Base-by-base conservation (phyloP, 2,329 filamentous ascomycete species). In the Aspergillus aculeatinus region DNA sequence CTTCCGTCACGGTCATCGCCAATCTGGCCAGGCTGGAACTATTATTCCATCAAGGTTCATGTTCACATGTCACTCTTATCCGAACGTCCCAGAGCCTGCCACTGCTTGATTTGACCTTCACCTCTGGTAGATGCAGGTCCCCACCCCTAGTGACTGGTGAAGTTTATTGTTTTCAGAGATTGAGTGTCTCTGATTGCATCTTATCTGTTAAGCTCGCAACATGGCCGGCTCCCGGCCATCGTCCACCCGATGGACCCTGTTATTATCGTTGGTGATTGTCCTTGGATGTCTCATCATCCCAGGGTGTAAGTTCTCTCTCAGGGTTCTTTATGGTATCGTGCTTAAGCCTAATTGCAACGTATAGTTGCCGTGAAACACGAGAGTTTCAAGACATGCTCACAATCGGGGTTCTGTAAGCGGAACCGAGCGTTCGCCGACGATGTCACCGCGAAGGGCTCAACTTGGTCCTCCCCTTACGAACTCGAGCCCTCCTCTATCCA, bases 351-450 rank as follows among this genome's bases (percentile, higher is more conserved):
- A 67, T 19, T 33, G 35, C 35, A 10, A 25, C 33, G n/a, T 29
- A 19, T 44, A 96, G 92, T 85, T 65, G 83, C 86, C 70, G 95
- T 99, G 55, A 99, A 99, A 80, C 90, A 96, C 74, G 88, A 96
- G 70, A 93, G 96, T 76, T 99, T 98, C 84, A 99, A 98, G 75
- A 96, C 90, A 70, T 99, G 95, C 80, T 81, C 90, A 67, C 94
- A 99, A 75, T 95, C 94, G 4, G 95, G 95, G 70, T 99, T 99
- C 81, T 99, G 95, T 80, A 95, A 92, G 75, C 90, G 95, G 66
- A 98, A 98, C 79, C 88, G 95, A 74, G 90, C 86, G 44, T 93
- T 90, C 74, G 95, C 95, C 73, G 93, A 98, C 77, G 81, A 85
- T 64, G 92, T 88, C 63, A 78, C 85, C 50, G 80, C 85, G 48